Conservation (phyloP, 768 basidiomycete genomes). For the Rubroboletus satanas region DNA sequence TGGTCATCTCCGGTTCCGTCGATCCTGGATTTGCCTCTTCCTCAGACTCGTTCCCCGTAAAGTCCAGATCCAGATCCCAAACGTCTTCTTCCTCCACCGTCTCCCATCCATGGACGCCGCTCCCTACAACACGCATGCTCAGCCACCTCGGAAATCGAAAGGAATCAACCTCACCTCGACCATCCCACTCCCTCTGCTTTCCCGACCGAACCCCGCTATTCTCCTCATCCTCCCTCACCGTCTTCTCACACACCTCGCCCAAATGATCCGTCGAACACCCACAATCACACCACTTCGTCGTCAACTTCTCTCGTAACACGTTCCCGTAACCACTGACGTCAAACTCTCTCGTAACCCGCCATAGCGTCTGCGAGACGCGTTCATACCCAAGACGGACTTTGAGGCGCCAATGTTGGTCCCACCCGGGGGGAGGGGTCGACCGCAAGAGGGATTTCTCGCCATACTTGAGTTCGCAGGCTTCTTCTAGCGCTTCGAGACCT, state of each 20-base stretch:
- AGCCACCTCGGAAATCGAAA: neutral
- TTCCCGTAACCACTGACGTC: constrained; percentile 69
- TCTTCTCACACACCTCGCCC: constrained; percentile 71
- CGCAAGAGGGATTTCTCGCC: constrained; percentile 33
- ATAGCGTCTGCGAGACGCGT: constrained; percentile 57
- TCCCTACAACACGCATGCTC: constrained; percentile 29
- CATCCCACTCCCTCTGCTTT: constrained; percentile 76
- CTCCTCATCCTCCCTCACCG: constrained; percentile 67
- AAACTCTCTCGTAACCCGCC: constrained; percentile 68
- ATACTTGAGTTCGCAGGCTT: constrained; percentile 59
- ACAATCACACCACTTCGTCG: constrained; percentile 76
- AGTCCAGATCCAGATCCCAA: constrained; percentile 71
- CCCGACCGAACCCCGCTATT: constrained; percentile 55
- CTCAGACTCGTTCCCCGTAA: constrained; percentile 52
- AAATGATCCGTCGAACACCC: constrained; percentile 78
- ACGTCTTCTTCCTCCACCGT: constrained; percentile 73
- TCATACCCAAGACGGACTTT: constrained; percentile 66
- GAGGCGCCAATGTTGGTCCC: constrained; percentile 54
- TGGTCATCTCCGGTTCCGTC: constrained; percentile 47
- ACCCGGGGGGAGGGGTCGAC: constrained; percentile 37
- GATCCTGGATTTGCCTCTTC: constrained; percentile 41
- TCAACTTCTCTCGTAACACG: constrained; percentile 67
- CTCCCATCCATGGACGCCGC: constrained; percentile 70
- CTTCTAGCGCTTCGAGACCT: constrained; percentile 60
- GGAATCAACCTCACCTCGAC: constrained; percentile 43